Evolutionary conservation across 2,329 filamentous ascomycete species (phyloP).

Genomic region (Trichoderma pleuroti): DNA sequence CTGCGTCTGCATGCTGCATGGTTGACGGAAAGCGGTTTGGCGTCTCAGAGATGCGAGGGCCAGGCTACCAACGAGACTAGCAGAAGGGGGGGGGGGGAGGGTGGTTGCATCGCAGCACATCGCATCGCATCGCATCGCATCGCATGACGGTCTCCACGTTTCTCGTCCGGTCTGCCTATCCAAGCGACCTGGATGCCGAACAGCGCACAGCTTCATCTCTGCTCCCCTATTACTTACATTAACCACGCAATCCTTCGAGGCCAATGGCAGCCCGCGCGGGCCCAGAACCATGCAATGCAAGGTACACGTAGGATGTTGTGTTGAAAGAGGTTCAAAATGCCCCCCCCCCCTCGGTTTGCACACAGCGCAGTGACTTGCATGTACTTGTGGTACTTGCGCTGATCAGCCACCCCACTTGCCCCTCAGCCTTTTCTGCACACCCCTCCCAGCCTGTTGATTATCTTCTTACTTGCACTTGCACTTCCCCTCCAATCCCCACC

Average conservation of each 20-base stretch:
- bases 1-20: constrained; percentile 23
- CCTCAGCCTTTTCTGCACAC: neutral
- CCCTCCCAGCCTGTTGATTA: neutral
- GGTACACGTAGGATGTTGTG: neutral
- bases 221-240: constrained; percentile 8
- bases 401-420: constrained; percentile 5
- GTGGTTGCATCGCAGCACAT: constrained; percentile 13
- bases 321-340: neutral
- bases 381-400: constrained; percentile 10
- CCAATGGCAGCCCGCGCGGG: neutral
- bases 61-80: neutral
- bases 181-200: neutral
- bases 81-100: neutral
- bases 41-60: neutral
- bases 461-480: neutral
- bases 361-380: constrained; percentile 14
- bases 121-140: neutral
- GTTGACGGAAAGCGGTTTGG: constrained; percentile 20
- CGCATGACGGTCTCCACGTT: neutral
- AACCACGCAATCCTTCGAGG: neutral
- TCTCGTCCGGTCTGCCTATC: neutral
- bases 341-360: neutral
- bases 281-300: constrained; percentile 7
- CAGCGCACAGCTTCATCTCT: neutral
- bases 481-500: neutral